Percentiles rank a stretch among this genome's conserved stretches.
These are phyloP conservation scores for Chrysochromulina parva DNA, from an alignment of 78 protist species.

Conservation along the genomic window DNA sequence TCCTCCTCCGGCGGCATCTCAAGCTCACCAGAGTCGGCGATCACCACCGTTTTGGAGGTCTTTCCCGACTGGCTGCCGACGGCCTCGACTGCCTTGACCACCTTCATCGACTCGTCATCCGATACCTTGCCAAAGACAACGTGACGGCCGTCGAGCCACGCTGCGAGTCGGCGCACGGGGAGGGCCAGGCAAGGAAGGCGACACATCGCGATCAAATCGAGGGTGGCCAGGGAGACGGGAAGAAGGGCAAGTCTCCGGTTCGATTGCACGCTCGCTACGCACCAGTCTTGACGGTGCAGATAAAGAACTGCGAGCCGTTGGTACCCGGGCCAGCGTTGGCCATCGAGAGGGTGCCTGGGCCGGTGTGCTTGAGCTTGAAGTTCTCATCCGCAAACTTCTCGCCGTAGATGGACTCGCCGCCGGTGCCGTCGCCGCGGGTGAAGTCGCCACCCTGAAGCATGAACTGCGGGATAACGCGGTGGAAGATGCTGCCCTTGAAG, in stretches of 20 bases:
- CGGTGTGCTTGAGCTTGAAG: slow-evolving; percentile 64
- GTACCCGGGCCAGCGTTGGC: slow-evolving; percentile 74
- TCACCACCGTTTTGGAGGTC: not conserved
- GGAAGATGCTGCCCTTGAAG: slow-evolving; percentile 69
- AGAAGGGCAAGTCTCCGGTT: no score
- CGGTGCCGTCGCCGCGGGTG: slow-evolving; percentile 89
- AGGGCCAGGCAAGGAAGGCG: no score
- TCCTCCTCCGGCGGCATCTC: not conserved
- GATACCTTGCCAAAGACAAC: slow-evolving; percentile 74
- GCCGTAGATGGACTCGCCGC: slow-evolving; percentile 96
- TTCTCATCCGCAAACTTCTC: slow-evolving; percentile 82
- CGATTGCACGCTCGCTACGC: no score
- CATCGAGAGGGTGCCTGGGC: slow-evolving; percentile 62
- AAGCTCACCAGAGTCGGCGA: slow-evolving; percentile 31
- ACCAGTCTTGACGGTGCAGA: slow-evolving; percentile 46
- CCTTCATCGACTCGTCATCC: not conserved
- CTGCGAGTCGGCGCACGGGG: not conserved
- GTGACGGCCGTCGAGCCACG: slow-evolving; percentile 66
- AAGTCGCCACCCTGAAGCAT: slow-evolving; percentile 98
- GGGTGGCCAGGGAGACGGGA: no score
- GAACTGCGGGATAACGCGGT: slow-evolving; percentile 80
- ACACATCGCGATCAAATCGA: no score
- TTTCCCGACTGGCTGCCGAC: slow-evolving; percentile 8
- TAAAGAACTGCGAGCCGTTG: slow-evolving; percentile 88
- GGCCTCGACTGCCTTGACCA: slow-evolving; percentile 8